Evolutionary conservation across 2,329 filamentous ascomycete species (phyloP).

Genomic region (Botrytis tulipae): DNA sequence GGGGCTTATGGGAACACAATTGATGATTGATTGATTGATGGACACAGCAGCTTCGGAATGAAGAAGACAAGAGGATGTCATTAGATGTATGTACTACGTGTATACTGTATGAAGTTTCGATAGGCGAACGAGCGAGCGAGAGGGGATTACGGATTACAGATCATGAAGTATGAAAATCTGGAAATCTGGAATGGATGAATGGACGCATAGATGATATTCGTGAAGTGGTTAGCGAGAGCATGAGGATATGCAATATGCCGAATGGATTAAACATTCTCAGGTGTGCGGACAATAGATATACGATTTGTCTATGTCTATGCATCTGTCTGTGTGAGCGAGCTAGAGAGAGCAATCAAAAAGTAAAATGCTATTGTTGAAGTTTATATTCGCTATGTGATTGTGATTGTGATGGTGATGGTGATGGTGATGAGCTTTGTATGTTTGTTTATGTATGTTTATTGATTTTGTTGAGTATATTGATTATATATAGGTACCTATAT

Average conservation of each 20-base stretch:
- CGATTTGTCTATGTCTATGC: too few species aligned
- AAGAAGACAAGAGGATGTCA: neutral
- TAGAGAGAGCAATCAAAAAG: neutral
- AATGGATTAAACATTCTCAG: neutral
- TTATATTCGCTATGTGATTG: neutral
- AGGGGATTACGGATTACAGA: neutral
- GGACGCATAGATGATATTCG: neutral
- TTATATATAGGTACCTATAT: too few species aligned
- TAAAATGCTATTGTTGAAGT: neutral
- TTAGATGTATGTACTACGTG: neutral
- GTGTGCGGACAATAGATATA: neutral
- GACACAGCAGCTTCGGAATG: neutral
- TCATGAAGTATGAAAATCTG: neutral
- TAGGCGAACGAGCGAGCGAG: neutral
- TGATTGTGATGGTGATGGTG: too few species aligned
- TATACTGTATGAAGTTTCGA: slow-evolving; percentile 6
- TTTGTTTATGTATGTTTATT: too few species aligned
- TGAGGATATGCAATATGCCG: neutral
- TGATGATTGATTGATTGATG: neutral
- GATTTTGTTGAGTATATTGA: too few species aligned
- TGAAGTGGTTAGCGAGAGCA: neutral
- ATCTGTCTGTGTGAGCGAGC: neutral
- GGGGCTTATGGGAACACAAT: neutral
- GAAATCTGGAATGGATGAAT: neutral
- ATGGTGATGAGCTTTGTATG: too few species aligned